Base-by-base conservation (phyloP, 2,329 filamentous ascomycete genomes). In the Sporothrix variecibatus region DNA sequence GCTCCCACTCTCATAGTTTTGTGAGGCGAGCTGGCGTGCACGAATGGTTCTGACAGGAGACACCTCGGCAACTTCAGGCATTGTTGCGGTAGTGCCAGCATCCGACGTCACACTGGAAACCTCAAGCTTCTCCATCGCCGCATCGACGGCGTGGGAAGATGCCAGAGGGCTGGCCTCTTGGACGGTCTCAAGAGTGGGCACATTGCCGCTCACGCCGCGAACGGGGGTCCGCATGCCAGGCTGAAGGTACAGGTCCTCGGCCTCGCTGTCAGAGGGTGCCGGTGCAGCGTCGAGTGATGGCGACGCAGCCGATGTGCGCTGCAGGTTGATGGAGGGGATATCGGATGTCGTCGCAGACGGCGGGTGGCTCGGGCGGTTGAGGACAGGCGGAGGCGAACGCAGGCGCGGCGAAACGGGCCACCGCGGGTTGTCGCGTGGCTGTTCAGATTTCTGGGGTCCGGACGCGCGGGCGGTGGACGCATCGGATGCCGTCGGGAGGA, bases 151-250 rank as follows among this genome's bases (percentile, higher is more conserved):
- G 69, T 83, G 84, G 78, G 93, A 92, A 0, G 93, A 93, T 69
- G 90, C 91, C 60, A 92, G 90, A 75, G 94, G 89, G 83, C 94
- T 96, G 72, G 92, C 91, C 85, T 98, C 95, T 81, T 97, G 93
- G 20, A 98, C 95, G 0, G 96, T 98, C 83, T 97, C 95, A 74
- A 98, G 84, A 67, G 89, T 89, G 68, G 91, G 87, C 49, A 85
- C 87, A 71, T 87, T 88, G 74, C 86, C 89, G 78, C 90, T 86
- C 46, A 85, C 87, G 28, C 86, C 88, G 77, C 91, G 87, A 46
- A 86, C 87, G 28, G 90, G 89, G 23, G 90, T 89, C 80, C 87
- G 85, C 83, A 89, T 84, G 69, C 89, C 89, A 26, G 88, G 83
- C 62, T 83, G 82, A n/a, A 83, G 78, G 53, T 84, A 17, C 20